phyloP scores from a whole-genome alignment of 306 rosid species.

The Betula pendula region DNA sequence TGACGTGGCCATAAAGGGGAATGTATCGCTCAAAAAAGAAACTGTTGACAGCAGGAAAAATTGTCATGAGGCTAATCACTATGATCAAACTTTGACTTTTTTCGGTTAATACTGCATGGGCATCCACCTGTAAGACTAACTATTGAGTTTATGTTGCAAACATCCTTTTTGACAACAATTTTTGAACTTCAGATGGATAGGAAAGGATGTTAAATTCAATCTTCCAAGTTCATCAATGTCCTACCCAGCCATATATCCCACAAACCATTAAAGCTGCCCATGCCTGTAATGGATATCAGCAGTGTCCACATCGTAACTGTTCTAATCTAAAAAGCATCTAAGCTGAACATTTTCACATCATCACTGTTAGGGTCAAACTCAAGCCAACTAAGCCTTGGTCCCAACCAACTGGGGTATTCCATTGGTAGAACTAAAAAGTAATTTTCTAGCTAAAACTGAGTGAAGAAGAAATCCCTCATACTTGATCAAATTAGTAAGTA shows the following conservation, averaged over 20 bases:
- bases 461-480: neutral
- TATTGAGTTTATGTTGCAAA: neutral
- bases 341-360: neutral
- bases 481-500: neutral
- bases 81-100: neutral
- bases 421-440: no score
- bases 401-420: neutral
- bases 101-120: no score
- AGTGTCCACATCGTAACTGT: neutral
- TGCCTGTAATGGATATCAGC: neutral
- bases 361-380: neutral
- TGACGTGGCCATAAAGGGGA: neutral
- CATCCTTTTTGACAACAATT: neutral
- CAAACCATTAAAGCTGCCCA: neutral
- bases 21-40: constrained; percentile 2
- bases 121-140: no score
- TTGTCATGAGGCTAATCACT: neutral
- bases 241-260: no score
- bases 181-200: neutral
- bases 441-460: neutral
- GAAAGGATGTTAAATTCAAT: neutral
- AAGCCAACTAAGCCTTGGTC: neutral
- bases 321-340: neutral
- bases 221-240: neutral
- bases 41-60: constrained; percentile 10